A percentile compares a stretch with the other conserved stretches of the same genome.
Evolutionary conservation across 2,329 filamentous ascomycete species (phyloP).

Genomic region (Trichoderma sp.): DNA sequence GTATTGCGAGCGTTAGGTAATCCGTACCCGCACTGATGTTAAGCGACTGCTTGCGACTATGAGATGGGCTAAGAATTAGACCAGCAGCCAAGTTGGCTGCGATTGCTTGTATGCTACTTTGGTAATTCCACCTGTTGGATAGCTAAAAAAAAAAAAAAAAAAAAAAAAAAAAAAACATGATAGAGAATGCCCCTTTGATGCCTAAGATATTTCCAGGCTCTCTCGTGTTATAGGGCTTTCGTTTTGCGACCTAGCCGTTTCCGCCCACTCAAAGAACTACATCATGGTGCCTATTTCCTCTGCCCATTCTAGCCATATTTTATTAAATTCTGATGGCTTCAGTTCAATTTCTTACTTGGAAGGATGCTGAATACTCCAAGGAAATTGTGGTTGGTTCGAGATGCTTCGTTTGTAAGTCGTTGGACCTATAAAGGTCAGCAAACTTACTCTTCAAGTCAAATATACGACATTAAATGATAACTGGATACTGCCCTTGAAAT

Average conservation of each 20-base stretch:
- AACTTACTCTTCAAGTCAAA: too few relatives aligned
- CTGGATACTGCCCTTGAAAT: too few relatives aligned
- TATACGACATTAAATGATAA: too few relatives aligned
- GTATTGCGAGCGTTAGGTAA: too few relatives aligned
- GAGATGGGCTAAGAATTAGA: background rate
- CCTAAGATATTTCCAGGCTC: background rate
- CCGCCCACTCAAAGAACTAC: background rate
- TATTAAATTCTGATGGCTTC: background rate
- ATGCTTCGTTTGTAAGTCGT: too few relatives aligned
- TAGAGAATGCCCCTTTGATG: background rate
- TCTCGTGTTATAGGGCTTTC: background rate
- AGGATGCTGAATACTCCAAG: too few relatives aligned
- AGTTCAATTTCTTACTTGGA: background rate
- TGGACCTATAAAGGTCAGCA: too few relatives aligned
- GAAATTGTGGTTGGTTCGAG: too few relatives aligned
- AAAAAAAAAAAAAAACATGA: too few relatives aligned
- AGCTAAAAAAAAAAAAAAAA: too few relatives aligned
- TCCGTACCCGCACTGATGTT: background rate
- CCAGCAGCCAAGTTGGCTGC: background rate
- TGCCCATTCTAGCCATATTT: background rate
- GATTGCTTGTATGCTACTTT: background rate
- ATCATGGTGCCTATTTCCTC: background rate
- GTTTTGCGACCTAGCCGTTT: background rate
- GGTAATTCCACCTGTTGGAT: too few relatives aligned
- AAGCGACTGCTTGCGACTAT: background rate